Evolutionary conservation across 768 basidiomycete genomes (phyloP).

Genomic region (Xanthoconium stramineum): DNA sequence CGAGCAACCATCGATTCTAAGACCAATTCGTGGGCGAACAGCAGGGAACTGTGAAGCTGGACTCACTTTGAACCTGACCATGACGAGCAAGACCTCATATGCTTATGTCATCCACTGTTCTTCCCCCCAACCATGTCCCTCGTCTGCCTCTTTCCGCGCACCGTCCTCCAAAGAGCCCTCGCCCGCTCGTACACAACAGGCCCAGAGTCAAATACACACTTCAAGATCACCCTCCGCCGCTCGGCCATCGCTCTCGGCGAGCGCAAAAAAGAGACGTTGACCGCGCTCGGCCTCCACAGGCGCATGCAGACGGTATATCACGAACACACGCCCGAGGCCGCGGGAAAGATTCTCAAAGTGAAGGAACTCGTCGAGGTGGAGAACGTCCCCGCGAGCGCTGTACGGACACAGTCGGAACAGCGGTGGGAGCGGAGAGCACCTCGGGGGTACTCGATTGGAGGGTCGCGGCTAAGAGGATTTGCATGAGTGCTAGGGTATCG

Average conservation of each 20-base stretch:
- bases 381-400: constrained; percentile 69
- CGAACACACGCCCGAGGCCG: constrained; percentile 64
- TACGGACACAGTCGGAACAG: constrained; percentile 70
- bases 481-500: not conserved
- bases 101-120: constrained; percentile 10
- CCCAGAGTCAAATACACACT: constrained; percentile 58
- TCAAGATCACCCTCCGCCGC: constrained; percentile 84
- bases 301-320: constrained; percentile 86
- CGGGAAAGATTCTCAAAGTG: constrained; percentile 81
- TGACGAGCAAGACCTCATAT: constrained; percentile 17
- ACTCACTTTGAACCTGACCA: constrained; percentile 70
- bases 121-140: not conserved
- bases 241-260: constrained; percentile 82
- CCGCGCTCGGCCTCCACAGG: constrained; percentile 79
- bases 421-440: constrained; percentile 61
- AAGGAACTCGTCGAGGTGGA: constrained; percentile 90
- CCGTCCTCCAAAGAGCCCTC: constrained; percentile 2
- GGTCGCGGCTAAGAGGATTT: constrained; percentile 30
- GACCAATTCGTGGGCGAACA: not conserved
- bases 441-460: constrained; percentile 62
- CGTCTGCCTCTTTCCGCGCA: constrained; percentile 7
- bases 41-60: not conserved
- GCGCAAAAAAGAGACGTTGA: constrained; percentile 67
- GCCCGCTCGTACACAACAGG: constrained; percentile 10
- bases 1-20: constrained; percentile 86